Evolutionary conservation across 139 green algal genomes (phyloP), one percentile per base, ranked within the genome.

Genomic region (Chlamydomonas sp.): DNA sequence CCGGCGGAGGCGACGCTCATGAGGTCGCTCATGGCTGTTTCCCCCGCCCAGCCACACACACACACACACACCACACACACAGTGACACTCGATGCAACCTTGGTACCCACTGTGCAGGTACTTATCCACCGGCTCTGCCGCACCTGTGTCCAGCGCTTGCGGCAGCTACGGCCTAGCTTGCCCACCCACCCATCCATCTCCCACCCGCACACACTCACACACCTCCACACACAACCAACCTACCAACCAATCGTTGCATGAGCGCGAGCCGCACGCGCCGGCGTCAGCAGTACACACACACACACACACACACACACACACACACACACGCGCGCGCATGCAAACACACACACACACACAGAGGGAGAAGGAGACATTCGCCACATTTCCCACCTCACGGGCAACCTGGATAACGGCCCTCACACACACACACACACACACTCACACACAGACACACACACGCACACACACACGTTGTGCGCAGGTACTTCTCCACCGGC

Each of bases 401-500:
- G 13, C 13, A 54, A 54, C 43, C 43, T 26, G 16, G 20, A 54
- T 54, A 54, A 54, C 43, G 16, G 20, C 43, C 13, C 13, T 54
- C 20, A 54, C 16, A 54, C 43, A 13, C 43, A 26, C 16, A 54
- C 43, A 26, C 20, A 13, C 43, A 54, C 13, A 13, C 43, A 54
- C 43, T 54, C 43, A 26, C 20, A 54, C 20, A 54, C 13, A 13
- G 16, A 54, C 43, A 13, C 43, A 26, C 20, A 26, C 20, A 54
- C 13, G 16, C 43, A 54, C 43, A 54, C 13, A 26, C 20, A 54
- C 43, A 13, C 43, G 13, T 54, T 20, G 16, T 54, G 43, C 20
- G 16, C 13, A 54, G 13, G 13, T 77, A 77, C 57, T 69, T 77
- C 30, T 59, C n/a, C 34, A 77, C 72, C 29, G 71, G 71, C 47